Percentiles rank a stretch among this genome's conserved stretches.
These are phyloP conservation scores for Kazachstania martiniae DNA, from an alignment of 805 yeast genomes.

Conservation along the genomic window DNA sequence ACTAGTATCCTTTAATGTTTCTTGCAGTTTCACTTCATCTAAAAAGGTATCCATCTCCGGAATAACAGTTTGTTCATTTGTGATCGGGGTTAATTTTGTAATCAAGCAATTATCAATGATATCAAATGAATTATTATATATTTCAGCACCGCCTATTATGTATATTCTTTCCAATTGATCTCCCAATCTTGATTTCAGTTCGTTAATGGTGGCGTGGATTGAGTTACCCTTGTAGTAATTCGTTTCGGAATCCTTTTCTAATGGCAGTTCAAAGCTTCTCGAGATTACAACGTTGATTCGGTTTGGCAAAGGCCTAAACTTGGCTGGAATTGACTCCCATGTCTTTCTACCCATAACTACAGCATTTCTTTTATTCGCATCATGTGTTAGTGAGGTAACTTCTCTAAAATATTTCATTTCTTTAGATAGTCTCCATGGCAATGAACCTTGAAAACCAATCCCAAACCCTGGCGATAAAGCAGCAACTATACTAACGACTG, in stretches of 20 bases:
- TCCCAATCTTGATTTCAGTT: slow-evolving; percentile 12
- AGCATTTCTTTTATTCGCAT: slow-evolving; percentile 42
- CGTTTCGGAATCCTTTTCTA: slow-evolving; percentile 1
- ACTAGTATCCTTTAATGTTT: slow-evolving; percentile 13
- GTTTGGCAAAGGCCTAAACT: slow-evolving; percentile 71
- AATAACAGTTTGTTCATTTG: slow-evolving; percentile 10
- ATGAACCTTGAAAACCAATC: slow-evolving; percentile 67
- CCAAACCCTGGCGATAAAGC: slow-evolving; percentile 73
- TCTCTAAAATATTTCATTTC: slow-evolving; percentile 81
- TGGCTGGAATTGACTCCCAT: slow-evolving; percentile 85
- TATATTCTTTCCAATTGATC: slow-evolving; percentile 46
- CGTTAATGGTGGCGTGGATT: slow-evolving; percentile 33
- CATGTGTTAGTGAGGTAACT: slow-evolving; percentile 43
- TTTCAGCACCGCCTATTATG: slow-evolving; percentile 88
- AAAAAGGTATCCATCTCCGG: slow-evolving; percentile 67
- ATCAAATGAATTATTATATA: slow-evolving; percentile 48
- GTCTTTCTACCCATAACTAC: slow-evolving; percentile 95
- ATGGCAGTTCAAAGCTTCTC: slow-evolving; percentile 25
- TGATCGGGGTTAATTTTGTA: slow-evolving; percentile 49
- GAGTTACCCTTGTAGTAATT: slow-evolving; percentile 29
- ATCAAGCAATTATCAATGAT: slow-evolving; percentile 47
- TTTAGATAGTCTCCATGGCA: slow-evolving; percentile 80
- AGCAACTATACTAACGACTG: slow-evolving; percentile 68
- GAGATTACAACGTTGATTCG: slow-evolving; percentile 72
- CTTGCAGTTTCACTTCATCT: slow-evolving; percentile 22